Evolutionary conservation across 2,329 filamentous ascomycete species (phyloP).

Genomic region (Aspergillus viridinutans): DNA sequence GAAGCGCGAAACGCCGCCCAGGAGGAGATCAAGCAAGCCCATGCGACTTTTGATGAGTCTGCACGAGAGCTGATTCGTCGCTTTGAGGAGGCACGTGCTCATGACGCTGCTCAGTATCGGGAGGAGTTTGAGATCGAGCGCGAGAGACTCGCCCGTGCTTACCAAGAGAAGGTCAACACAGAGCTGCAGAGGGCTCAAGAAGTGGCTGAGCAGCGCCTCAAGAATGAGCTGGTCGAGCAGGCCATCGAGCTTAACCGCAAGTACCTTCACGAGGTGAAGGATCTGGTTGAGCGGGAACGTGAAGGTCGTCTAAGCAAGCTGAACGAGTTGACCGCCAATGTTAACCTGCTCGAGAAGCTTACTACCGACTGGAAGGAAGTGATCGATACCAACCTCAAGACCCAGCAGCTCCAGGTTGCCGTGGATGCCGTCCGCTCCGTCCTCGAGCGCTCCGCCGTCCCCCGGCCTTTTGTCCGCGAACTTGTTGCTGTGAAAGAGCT

Average conservation of each 20-base stretch:
- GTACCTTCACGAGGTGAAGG: slow-evolving; percentile 73
- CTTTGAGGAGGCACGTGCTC: slow-evolving; percentile 77
- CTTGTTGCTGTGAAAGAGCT: slow-evolving; percentile 93
- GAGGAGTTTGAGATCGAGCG: slow-evolving; percentile 87
- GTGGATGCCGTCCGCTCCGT: slow-evolving; percentile 87
- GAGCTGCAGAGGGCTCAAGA: slow-evolving; percentile 76
- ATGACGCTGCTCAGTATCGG: slow-evolving; percentile 77
- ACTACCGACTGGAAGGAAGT: slow-evolving; percentile 87
- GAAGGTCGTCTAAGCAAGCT: slow-evolving; percentile 82
- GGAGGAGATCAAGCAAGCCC: slow-evolving; percentile 65
- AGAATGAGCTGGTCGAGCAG: slow-evolving; percentile 86
- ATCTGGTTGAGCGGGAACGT: slow-evolving; percentile 83
- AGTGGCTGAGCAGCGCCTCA: slow-evolving; percentile 74
- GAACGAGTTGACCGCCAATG: slow-evolving; percentile 69
- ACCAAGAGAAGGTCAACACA: slow-evolving; percentile 73
- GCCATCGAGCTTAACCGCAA: slow-evolving; percentile 81
- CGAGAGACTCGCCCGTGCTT: slow-evolving; percentile 69
- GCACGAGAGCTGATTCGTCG: slow-evolving; percentile 82
- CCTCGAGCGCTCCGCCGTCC: slow-evolving; percentile 68
- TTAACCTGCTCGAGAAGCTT: slow-evolving; percentile 80
- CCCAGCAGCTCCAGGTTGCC: slow-evolving; percentile 93
- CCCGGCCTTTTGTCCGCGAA: slow-evolving; percentile 84
- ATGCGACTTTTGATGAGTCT: slow-evolving; percentile 78
- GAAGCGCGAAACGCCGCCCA: slow-evolving; percentile 68
- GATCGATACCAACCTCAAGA: slow-evolving; percentile 83